These are phyloP conservation scores for Capsicum baccatum DNA, from an alignment of 257 asterid genomes.

Conservation along the genomic window DNA sequence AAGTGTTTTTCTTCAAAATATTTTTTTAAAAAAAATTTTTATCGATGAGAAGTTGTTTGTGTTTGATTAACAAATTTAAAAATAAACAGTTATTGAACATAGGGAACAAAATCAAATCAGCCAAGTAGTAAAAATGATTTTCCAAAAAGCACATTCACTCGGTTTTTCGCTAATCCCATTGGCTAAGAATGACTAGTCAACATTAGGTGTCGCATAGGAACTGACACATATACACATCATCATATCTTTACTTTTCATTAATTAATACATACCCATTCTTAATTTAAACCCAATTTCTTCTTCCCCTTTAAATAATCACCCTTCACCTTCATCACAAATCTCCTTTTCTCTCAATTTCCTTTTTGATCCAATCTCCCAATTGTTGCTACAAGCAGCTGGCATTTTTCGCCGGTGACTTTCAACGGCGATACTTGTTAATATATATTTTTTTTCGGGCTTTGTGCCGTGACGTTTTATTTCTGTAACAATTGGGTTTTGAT, in stretches of 20 bases:
- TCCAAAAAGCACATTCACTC: not conserved
- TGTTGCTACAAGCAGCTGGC: slow-evolving; percentile 30
- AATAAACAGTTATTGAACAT: too few species aligned
- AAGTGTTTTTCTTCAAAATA: too few species aligned
- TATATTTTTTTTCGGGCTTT: not conserved
- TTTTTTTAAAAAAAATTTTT: too few species aligned
- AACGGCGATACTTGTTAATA: not conserved
- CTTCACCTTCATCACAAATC: not conserved
- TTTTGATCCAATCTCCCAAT: slow-evolving; percentile 45
- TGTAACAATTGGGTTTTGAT: slow-evolving; percentile 30
- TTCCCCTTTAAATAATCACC: slow-evolving; percentile 18
- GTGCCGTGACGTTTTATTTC: not conserved
- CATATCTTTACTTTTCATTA: not conserved
- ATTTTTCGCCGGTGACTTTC: not conserved
- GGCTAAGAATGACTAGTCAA: not conserved
- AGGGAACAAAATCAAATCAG: not conserved
- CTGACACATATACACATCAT: slow-evolving; percentile 32
- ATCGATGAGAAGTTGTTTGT: too few species aligned
- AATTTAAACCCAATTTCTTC: not conserved
- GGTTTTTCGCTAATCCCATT: not conserved
- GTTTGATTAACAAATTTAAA: too few species aligned
- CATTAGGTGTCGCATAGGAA: not conserved
- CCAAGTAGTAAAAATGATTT: not conserved
- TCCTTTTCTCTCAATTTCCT: slow-evolving; percentile 29
- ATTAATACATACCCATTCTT: not conserved